Conservation (phyloP, 352 stramenopile species). For the Globisporangium paddicum region DNA sequence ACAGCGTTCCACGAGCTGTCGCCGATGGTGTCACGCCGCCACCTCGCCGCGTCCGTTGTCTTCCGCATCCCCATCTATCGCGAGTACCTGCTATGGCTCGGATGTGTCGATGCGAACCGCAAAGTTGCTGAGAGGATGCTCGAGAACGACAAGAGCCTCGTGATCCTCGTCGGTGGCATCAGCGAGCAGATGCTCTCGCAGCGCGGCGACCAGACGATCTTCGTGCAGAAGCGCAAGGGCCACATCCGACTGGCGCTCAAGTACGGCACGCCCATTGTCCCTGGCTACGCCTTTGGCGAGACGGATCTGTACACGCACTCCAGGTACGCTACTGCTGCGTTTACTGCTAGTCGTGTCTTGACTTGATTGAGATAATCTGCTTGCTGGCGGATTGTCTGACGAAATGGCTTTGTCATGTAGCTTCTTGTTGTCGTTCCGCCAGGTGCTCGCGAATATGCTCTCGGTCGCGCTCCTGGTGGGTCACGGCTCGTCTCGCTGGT, state of each 20-base stretch:
- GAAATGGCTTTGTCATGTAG: conserved; percentile 17
- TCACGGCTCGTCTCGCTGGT: conserved; percentile 51
- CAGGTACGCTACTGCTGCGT: conserved; percentile 22
- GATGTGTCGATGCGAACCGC: conserved; percentile 68
- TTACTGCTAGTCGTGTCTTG: neutral
- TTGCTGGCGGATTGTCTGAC: neutral
- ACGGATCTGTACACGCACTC: conserved; percentile 83
- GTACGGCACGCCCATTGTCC: conserved; percentile 71
- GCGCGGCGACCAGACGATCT: conserved; percentile 65
- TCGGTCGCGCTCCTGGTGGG: conserved; percentile 55
- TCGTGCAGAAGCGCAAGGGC: conserved; percentile 80
- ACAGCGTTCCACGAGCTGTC: conserved; percentile 69
- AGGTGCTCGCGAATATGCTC: conserved; percentile 65
- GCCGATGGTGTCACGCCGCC: conserved; percentile 48
- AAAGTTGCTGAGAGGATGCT: conserved; percentile 61
- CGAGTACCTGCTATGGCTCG: conserved; percentile 73
- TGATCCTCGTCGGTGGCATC: conserved; percentile 79
- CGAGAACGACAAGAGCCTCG: conserved; percentile 61
- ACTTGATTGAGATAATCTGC: neutral
- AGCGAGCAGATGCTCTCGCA: conserved; percentile 81
- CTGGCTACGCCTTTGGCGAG: conserved; percentile 78
- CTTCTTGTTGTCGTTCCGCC: conserved; percentile 61
- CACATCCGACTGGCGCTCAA: conserved; percentile 74
- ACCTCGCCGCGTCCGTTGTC: conserved; percentile 71
- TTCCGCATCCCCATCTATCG: conserved; percentile 76